These are phyloP conservation scores for Naganishia antarctica DNA, from an alignment of 768 basidiomycete species.

Conservation along the genomic window DNA sequence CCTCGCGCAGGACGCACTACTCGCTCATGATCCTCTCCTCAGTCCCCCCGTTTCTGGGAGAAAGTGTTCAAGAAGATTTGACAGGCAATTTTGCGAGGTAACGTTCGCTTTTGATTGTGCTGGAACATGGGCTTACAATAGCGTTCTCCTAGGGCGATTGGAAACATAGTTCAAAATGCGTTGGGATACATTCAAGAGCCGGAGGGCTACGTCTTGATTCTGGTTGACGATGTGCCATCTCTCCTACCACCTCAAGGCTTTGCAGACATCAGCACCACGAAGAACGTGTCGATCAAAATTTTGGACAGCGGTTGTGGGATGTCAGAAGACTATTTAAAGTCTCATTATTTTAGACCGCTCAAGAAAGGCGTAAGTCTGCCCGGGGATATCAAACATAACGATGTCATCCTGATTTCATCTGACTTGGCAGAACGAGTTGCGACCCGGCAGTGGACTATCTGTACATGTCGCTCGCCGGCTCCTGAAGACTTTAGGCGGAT, in stretches of 20 bases:
- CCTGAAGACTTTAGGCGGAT: conserved; percentile 42
- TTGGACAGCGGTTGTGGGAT: conserved; percentile 34
- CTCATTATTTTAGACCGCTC: conserved; percentile 17
- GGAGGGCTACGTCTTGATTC: conserved; percentile 43
- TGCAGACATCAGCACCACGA: conserved; percentile 35
- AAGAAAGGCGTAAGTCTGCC: conserved; percentile 14
- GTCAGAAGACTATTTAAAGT: conserved; percentile 9
- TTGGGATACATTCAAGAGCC: conserved; percentile 42
- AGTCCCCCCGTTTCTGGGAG: conserved; percentile 39
- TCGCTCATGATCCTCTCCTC: neutral
- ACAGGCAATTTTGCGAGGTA: conserved; percentile 41
- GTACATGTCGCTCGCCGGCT: conserved; percentile 44
- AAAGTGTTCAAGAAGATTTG: conserved; percentile 38
- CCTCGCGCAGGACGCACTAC: neutral
- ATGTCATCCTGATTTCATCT: conserved; percentile 34
- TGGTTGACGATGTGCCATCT: conserved; percentile 35
- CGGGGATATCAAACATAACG: conserved; percentile 9
- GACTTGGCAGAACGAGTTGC: conserved; percentile 38
- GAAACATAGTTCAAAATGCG: conserved; percentile 41
- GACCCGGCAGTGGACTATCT: conserved; percentile 37
- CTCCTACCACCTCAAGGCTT: conserved; percentile 37
- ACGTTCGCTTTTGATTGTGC: neutral
- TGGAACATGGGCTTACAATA: too few relatives aligned
- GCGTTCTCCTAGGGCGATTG: conserved; percentile 31
- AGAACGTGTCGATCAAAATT: conserved; percentile 40